Base-by-base conservation (phyloP, 768 basidiomycete genomes). In the Cystobasidium tubakii region DNA sequence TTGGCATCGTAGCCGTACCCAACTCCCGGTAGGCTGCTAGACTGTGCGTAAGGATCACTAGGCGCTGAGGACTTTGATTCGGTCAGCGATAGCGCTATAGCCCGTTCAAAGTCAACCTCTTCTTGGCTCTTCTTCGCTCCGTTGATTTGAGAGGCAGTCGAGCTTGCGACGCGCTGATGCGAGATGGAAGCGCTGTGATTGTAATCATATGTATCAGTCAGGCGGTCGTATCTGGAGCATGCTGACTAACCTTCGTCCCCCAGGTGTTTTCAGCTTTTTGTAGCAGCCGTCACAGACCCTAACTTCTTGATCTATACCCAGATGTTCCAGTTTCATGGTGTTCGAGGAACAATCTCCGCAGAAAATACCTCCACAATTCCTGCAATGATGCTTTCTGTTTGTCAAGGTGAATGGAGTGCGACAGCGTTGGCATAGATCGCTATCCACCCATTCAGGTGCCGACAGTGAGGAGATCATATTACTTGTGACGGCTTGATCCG, bases 351-450 rank as follows among this genome's bases (percentile, higher is more conserved):
- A 99, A 50, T 87, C 85, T 69, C 94, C 92, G 82, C 97, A 95
- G 79, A 96, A 98, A 17, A 98, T 92, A 80, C 89, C 88, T 9
- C 96, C 96, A 82, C 96, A 99, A 81, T 97, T 97, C 17, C 96
- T 87, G 80, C 96, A 99, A 79, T 99, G 96, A 78, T 99, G 96
- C 80, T 97, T 97, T 64, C 96, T 86, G 80, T 98, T 98, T 34
- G 93, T 96, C 80, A 97, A 93, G 0, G 88, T 87, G 81, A 99
- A 99, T 0, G 91, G 81, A 0, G 90, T 88, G 21, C 96, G 87
- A 81, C 96, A 99, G 23, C 92, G 87, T 73, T 95, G 86, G 81
- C 96, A 99, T 19, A 93, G 87, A 57, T 96, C 92, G 0, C 92
- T 92, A 15, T 78, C 73, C 54, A 92, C 89, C 96, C 96, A 99